Percentiles rank a stretch among this genome's conserved stretches.
Evolutionary conservation across 75 land plant genomes (phyloP).

Genomic region (Pseudotsuga menziesii): DNA sequence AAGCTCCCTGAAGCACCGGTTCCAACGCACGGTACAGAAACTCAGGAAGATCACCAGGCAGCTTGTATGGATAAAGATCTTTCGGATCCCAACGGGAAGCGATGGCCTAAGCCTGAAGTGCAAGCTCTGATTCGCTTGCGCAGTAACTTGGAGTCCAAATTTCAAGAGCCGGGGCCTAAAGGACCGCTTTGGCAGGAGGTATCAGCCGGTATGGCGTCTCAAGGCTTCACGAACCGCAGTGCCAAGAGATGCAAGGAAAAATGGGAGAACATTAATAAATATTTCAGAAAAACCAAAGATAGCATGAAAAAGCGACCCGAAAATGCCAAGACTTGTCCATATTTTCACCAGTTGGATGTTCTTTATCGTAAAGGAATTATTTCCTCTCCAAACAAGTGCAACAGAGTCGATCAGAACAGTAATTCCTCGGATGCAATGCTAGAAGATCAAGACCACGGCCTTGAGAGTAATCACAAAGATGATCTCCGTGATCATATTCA

Average conservation of each 20-base stretch:
- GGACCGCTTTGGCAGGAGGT: slow-evolving; percentile 77
- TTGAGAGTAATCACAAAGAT: neutral
- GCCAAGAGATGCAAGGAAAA: slow-evolving; percentile 82
- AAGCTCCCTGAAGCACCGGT: slow-evolving; percentile 24
- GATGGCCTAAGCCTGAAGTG: slow-evolving; percentile 80
- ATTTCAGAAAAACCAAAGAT: slow-evolving; percentile 63
- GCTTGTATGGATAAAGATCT: neutral
- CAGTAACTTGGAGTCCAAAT: slow-evolving; percentile 43
- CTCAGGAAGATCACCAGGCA: neutral
- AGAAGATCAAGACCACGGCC: neutral
- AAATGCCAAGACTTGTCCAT: slow-evolving; percentile 64
- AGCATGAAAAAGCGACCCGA: slow-evolving; percentile 35
- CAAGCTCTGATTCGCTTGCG: slow-evolving; percentile 57
- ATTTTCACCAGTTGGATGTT: slow-evolving; percentile 59
- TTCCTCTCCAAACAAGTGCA: neutral
- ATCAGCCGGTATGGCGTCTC: slow-evolving; percentile 32
- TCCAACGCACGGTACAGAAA: neutral
- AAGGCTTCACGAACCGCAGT: slow-evolving; percentile 51
- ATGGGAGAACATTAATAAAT: slow-evolving; percentile 93
- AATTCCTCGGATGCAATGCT: neutral
- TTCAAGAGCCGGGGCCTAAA: slow-evolving; percentile 45
- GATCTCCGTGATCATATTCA: neutral
- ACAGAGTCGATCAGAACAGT: neutral
- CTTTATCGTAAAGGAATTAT: slow-evolving; percentile 26
- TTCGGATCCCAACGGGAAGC: slow-evolving; percentile 14